Percentiles rank a stretch among this genome's conserved stretches.
phyloP scores from a whole-genome alignment of 805 yeast species.

The Wickerhamomyces chambardii region DNA sequence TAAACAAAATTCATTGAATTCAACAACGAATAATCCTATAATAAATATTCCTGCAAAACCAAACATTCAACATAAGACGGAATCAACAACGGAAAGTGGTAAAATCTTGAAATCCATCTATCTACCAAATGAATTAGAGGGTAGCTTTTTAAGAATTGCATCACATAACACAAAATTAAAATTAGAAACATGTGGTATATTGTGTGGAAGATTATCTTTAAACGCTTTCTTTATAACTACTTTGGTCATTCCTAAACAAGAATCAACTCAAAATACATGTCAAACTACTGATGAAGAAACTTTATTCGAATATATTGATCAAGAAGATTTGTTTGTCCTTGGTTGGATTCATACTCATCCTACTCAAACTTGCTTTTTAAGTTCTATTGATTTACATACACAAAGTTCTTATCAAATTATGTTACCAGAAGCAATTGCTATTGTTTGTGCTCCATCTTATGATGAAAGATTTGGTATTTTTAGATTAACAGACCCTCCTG shows the following conservation, averaged over 20 bases:
- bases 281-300: constrained; percentile 50
- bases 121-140: constrained; percentile 35
- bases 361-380: constrained; percentile 60
- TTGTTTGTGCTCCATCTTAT: constrained; percentile 51
- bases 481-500: constrained; percentile 59
- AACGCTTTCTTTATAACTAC: constrained; percentile 59
- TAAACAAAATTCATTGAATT: too few species aligned
- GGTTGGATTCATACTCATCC: constrained; percentile 79
- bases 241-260: constrained; percentile 54
- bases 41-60: not conserved
- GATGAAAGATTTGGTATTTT: constrained; percentile 39
- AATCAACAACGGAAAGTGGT: constrained; percentile 45
- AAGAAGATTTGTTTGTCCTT: constrained; percentile 46
- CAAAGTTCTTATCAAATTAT: constrained; percentile 61
- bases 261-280: constrained; percentile 55
- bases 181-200: constrained; percentile 59
- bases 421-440: constrained; percentile 62
- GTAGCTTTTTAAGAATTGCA: constrained; percentile 37
- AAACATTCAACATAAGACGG: constrained; percentile 26
- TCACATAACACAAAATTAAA: constrained; percentile 35
- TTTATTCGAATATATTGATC: constrained; percentile 46
- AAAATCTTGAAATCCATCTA: constrained; percentile 42
- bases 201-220: constrained; percentile 51
- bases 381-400: constrained; percentile 60
- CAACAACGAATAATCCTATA: too few species aligned